These are phyloP conservation scores for Yamadazyma friedrichii DNA, from an alignment of 1,139 yeast species.

Conservation along the genomic window DNA sequence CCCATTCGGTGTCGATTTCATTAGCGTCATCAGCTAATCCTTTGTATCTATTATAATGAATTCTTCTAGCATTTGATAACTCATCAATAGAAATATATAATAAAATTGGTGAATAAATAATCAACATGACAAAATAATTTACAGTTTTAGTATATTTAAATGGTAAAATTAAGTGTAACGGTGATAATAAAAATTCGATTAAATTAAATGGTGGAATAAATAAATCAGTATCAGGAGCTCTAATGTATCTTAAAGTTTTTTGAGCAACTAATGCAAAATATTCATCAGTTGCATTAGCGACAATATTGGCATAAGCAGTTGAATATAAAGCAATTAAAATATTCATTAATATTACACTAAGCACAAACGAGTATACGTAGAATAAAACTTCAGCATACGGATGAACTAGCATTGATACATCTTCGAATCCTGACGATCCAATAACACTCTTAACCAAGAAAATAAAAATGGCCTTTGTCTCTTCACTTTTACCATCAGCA, in stretches of 20 bases:
- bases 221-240: constrained; percentile 87
- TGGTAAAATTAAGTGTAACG: constrained; percentile 30
- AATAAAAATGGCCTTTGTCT: constrained; percentile 61
- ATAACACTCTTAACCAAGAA: constrained; percentile 70
- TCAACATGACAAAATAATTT: constrained; percentile 55
- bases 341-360: constrained; percentile 72
- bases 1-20: constrained; percentile 79
- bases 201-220: constrained; percentile 85
- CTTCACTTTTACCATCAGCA: constrained; percentile 80
- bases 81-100: constrained; percentile 62
- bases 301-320: constrained; percentile 78
- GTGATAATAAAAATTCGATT: constrained; percentile 54
- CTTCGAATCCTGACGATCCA: constrained; percentile 70
- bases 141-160: constrained; percentile 30
- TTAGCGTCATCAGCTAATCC: constrained; percentile 78
- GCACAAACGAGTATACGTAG: constrained; percentile 73
- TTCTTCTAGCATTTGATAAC: constrained; percentile 62
- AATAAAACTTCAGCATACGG: constrained; percentile 81
- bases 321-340: constrained; percentile 82
- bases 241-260: constrained; percentile 75
- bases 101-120: constrained; percentile 69
- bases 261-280: constrained; percentile 83
- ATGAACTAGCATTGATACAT: constrained; percentile 70
- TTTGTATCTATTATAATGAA: constrained; percentile 66
- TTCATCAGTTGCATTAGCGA: constrained; percentile 78